These are phyloP conservation scores for Bolboschoenoplectus hybrid DNA, from an alignment of 202 grass and related monocot species.

Conservation along the genomic window DNA sequence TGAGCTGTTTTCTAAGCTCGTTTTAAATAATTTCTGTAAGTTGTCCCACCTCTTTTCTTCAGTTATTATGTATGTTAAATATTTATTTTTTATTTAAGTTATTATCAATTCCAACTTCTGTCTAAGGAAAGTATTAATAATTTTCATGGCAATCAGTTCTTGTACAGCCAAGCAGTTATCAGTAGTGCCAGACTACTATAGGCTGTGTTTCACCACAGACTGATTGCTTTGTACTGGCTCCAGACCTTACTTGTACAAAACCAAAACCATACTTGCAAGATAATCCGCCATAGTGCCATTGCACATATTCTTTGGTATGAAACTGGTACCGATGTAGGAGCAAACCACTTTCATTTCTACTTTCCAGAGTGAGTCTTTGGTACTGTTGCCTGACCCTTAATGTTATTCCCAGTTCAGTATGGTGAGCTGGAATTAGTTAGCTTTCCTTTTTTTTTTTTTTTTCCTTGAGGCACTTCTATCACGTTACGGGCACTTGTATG, in stretches of 20 bases:
- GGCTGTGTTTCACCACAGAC: background rate
- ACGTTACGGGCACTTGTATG: background rate
- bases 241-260: background rate
- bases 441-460: background rate
- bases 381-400: slow-evolving; percentile 15
- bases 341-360: background rate
- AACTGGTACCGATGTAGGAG: background rate
- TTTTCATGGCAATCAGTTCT: background rate
- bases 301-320: background rate
- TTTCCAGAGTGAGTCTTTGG: background rate
- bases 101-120: slow-evolving; percentile 4
- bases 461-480: background rate
- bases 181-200: background rate
- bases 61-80: slow-evolving; percentile 4
- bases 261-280: background rate
- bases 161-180: background rate
- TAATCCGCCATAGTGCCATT: background rate
- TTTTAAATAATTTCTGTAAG: slow-evolving; percentile 97
- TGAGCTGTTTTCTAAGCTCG: slow-evolving; percentile 85
- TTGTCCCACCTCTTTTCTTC: slow-evolving; percentile 38
- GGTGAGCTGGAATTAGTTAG: background rate
- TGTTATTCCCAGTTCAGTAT: slow-evolving; percentile 8
- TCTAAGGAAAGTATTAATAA: background rate
- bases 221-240: background rate
- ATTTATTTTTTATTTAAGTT: slow-evolving; percentile 6